phyloP scores from a whole-genome alignment of 805 yeast species.

The Priceomyces haplophilus region DNA sequence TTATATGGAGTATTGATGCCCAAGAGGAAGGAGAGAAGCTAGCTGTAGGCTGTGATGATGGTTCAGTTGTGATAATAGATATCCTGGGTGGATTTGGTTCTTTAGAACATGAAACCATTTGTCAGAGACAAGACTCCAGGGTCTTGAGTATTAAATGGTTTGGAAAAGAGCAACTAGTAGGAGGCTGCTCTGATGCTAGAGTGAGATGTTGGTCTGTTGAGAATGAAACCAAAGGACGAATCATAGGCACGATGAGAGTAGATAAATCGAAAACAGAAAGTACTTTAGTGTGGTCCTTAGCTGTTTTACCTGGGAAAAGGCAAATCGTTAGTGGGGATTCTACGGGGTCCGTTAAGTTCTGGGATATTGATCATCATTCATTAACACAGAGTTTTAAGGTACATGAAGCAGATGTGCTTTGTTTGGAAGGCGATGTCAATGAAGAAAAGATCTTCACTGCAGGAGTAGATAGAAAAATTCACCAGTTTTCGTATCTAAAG shows the following conservation, averaged over 20 bases:
- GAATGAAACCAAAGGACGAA: constrained; percentile 54
- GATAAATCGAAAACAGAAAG: constrained; percentile 84
- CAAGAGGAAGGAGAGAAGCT: constrained; percentile 59
- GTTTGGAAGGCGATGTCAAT: constrained; percentile 56
- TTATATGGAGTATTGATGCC: constrained; percentile 83
- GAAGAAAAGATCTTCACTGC: constrained; percentile 76
- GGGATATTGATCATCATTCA: constrained; percentile 81
- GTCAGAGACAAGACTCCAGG: constrained; percentile 82
- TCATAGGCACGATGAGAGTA: constrained; percentile 84
- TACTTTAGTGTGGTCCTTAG: constrained; percentile 87
- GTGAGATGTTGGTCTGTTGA: constrained; percentile 73
- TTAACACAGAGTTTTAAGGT: constrained; percentile 75
- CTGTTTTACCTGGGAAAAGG: constrained; percentile 55
- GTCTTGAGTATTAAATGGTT: constrained; percentile 79
- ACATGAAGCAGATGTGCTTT: constrained; percentile 89
- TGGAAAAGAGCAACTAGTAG: constrained; percentile 61
- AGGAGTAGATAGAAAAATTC: constrained; percentile 91
- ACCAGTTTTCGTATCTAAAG: constrained; percentile 56
- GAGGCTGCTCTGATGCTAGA: constrained; percentile 96
- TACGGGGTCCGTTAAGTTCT: constrained; percentile 87
- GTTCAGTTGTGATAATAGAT: constrained; percentile 78
- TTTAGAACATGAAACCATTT: constrained; percentile 68
- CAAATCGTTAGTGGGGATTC: constrained; percentile 96
- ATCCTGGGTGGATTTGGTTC: constrained; percentile 85
- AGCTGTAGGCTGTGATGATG: constrained; percentile 95